These are phyloP conservation scores for Leptographium radiaticola DNA, from an alignment of 2,329 filamentous ascomycete species.

Conservation along the genomic window DNA sequence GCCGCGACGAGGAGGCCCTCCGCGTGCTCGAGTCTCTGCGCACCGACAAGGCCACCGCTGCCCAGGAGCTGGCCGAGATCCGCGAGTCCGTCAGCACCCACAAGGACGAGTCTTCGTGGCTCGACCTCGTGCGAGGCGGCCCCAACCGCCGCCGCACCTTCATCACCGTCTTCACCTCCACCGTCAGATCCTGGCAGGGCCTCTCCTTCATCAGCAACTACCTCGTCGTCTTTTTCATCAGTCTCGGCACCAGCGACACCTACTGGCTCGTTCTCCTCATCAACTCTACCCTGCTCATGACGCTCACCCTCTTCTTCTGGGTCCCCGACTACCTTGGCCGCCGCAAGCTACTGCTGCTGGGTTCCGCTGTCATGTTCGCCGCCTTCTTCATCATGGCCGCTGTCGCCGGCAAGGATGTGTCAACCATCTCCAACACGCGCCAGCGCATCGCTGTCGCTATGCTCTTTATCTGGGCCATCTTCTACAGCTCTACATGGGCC, in stretches of 20 bases:
- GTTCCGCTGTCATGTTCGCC: constrained; percentile 2
- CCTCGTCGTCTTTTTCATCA: constrained; percentile 4
- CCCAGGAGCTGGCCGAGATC: constrained; percentile 1
- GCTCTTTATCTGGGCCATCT: constrained; percentile 4
- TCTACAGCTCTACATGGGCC: constrained; percentile 2
- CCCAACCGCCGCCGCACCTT: constrained; percentile 2
- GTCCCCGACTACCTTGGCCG: constrained; percentile 2
- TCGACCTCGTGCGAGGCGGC: background rate
- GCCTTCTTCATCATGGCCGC: constrained; percentile 3
- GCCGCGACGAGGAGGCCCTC: background rate
- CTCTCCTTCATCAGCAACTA: constrained; percentile 2
- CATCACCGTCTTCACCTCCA: constrained; percentile 1
- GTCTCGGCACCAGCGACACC: constrained; percentile 1
- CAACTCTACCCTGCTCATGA: constrained; percentile 1
- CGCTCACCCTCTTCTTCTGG: constrained; percentile 2
- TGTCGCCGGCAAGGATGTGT: background rate
- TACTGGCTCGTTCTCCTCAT: constrained; percentile 1
- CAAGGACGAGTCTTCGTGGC: constrained; percentile 1
- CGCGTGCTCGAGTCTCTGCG: background rate
- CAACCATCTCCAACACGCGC: background rate
- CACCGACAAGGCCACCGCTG: background rate
- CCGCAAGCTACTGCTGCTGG: background rate
- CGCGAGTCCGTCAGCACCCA: background rate
- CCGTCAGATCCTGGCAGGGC: constrained; percentile 2
- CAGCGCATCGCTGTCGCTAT: constrained; percentile 2